Conservation (phyloP, 2,329 filamentous ascomycete genomes). For the Colletotrichum higginsianum region DNA sequence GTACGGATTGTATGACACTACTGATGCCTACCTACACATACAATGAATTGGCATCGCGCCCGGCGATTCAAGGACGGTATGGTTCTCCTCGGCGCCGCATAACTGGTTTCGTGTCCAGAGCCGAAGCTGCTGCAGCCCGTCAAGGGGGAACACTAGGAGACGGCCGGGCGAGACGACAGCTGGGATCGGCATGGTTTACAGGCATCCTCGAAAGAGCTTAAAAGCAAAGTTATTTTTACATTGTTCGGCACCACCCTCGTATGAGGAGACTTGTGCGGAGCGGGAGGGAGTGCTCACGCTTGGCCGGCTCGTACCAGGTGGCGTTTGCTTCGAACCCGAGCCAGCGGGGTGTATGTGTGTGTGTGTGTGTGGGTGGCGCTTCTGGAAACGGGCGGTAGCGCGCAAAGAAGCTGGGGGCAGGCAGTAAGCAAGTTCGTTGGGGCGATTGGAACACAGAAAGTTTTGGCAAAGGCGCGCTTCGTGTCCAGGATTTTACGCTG, state of each 20-base stretch:
- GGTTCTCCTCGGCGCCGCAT: background rate
- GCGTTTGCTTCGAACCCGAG: background rate
- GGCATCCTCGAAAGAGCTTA: background rate
- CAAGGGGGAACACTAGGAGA: background rate
- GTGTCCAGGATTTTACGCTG: slow-evolving; percentile 1
- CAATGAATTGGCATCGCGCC: background rate
- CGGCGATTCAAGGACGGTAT: background rate
- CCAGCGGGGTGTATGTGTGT: background rate
- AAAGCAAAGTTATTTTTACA: slow-evolving; percentile 13
- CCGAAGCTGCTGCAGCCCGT: background rate
- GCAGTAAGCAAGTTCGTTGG: background rate
- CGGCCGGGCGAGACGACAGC: background rate
- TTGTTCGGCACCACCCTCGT: background rate
- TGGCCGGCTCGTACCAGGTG: slow-evolving; percentile 11
- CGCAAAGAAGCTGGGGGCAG: background rate
- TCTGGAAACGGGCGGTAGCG: background rate
- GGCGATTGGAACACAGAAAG: background rate
- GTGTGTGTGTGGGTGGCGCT: slow-evolving; percentile 1
- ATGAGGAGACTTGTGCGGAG: background rate
- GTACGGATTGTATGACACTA: background rate
- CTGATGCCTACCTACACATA: no score
- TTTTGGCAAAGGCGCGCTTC: background rate
- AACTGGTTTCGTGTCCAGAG: background rate
- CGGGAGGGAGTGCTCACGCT: background rate
- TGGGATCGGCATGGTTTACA: background rate